These are phyloP conservation scores for Solanum chilense DNA, from an alignment of 257 asterid species.

Conservation along the genomic window DNA sequence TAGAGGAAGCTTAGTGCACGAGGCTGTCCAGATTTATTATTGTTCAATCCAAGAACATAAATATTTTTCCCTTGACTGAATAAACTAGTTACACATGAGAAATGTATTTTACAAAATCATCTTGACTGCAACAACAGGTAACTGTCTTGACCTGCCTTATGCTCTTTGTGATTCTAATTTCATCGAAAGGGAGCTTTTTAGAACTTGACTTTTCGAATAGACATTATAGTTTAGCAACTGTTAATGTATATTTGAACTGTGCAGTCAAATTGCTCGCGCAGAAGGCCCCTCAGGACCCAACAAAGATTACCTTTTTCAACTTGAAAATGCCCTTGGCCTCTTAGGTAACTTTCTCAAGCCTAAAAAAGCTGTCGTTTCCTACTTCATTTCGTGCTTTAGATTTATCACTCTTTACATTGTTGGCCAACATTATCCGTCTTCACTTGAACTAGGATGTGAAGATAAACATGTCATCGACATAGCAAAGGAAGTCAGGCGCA, in stretches of 20 bases:
- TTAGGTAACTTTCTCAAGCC: conserved; percentile 32
- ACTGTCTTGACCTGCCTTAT: background rate
- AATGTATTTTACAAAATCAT: background rate
- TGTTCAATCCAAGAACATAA: background rate
- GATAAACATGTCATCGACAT: conserved; percentile 70
- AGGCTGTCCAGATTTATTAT: background rate
- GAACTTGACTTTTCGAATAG: background rate
- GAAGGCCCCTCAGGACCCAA: conserved; percentile 98
- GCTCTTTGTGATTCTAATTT: background rate
- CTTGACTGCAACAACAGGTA: background rate
- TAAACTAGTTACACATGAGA: background rate
- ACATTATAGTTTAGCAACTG: background rate
- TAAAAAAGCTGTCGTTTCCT: background rate
- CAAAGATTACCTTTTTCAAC: conserved; percentile 88
- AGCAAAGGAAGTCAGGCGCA: conserved; percentile 69
- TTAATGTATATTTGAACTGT: background rate
- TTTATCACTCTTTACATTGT: background rate
- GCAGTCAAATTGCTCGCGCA: conserved; percentile 80
- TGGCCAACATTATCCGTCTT: background rate
- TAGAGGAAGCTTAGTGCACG: background rate
- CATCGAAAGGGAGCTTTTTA: background rate
- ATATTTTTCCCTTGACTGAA: background rate
- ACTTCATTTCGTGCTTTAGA: background rate
- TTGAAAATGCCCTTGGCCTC: conserved; percentile 60
- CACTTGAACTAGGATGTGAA: conserved; percentile 42